Conservation (phyloP, 768 basidiomycete genomes). For the Kwoniella bestiolae region DNA sequence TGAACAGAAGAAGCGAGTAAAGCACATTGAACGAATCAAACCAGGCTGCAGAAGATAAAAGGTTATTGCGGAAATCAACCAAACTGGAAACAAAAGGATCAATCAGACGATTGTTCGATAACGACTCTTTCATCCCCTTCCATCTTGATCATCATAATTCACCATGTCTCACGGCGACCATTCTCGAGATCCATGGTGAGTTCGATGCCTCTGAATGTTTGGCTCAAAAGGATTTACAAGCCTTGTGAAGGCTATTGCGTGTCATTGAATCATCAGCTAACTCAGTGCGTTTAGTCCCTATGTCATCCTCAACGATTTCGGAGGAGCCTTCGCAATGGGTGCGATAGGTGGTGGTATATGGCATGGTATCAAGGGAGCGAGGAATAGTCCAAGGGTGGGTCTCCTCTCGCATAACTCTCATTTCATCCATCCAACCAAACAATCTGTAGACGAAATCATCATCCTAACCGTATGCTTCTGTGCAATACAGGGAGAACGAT, state of each 20-base stretch:
- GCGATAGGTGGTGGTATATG: conserved; percentile 96
- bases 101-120: background rate
- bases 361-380: conserved; percentile 97
- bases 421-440: background rate
- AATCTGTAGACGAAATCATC: too few relatives aligned
- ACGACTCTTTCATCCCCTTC: background rate
- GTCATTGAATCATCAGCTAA: background rate
- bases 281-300: conserved; percentile 70
- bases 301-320: conserved; percentile 98
- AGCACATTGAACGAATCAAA: too few relatives aligned
- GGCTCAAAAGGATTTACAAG: too few relatives aligned
- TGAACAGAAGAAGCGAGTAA: too few relatives aligned
- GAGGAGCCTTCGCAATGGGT: conserved; percentile 97
- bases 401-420: background rate
- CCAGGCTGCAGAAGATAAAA: too few relatives aligned
- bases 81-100: too few relatives aligned
- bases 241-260: too few relatives aligned
- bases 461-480: background rate
- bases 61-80: too few relatives aligned
- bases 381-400: conserved; percentile 90
- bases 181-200: conserved; percentile 88
- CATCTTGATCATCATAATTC: background rate
- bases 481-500: conserved; percentile 82
- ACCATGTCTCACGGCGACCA: conserved; percentile 88
- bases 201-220: background rate